Evolutionary conservation across 768 basidiomycete species (phyloP).

Genomic region (Tubosaeta sp.): DNA sequence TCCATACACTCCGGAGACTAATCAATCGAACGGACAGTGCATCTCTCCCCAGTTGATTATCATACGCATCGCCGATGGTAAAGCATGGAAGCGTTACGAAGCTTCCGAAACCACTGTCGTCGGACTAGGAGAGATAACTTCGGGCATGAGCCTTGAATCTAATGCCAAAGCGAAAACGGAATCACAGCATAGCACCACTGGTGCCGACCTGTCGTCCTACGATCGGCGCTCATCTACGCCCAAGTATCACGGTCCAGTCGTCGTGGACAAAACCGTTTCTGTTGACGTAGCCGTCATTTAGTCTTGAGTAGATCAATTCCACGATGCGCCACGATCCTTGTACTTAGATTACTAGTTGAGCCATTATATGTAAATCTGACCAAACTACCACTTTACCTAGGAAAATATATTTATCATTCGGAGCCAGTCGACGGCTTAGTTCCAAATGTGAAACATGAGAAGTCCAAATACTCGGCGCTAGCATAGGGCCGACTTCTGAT

Average conservation of each 20-base stretch:
- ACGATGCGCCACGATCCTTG: too few relatives aligned
- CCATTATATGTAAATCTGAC: neutral
- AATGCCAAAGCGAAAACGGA: neutral
- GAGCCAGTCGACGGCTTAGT: neutral
- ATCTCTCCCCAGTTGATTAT: neutral
- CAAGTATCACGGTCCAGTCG: neutral
- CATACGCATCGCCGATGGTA: neutral
- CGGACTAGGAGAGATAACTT: neutral
- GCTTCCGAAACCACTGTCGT: neutral
- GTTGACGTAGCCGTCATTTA: neutral
- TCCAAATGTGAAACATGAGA: neutral
- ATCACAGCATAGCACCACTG: neutral
- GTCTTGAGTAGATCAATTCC: neutral
- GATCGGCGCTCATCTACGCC: neutral
- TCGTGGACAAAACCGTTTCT: neutral
- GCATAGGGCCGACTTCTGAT: neutral
- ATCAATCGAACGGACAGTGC: neutral
- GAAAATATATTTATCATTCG: neutral
- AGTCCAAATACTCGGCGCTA: neutral
- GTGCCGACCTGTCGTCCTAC: neutral
- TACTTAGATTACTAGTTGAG: too few relatives aligned
- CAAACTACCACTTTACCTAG: neutral
- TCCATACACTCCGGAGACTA: neutral
- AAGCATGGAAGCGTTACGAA: neutral
- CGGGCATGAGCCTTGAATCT: neutral